Base-by-base conservation (phyloP, 106 monocot species). In the Acorus gramineus region DNA sequence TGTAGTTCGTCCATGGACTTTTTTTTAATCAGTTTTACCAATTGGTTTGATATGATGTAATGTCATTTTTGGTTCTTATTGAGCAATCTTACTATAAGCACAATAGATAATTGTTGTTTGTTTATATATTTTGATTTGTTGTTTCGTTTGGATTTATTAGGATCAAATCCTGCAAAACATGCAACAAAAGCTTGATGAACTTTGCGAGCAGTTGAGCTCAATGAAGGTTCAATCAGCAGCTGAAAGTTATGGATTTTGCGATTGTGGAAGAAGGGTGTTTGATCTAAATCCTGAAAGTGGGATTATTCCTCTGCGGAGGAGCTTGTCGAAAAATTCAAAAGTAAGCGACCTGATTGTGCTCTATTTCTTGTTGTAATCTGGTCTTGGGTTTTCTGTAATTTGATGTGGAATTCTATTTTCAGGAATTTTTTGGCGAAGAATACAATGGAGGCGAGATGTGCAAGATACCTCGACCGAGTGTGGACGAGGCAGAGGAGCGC, bases 141-240 rank as follows among this genome's bases (percentile, higher is more conserved):
- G 43, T 43, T 59, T 5, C 2, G 47, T 58, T 8, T 14, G 2
- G 3, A 43, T 54, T 28, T 42, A 67, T 49, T 70, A 91, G 96
- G 96, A 96, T 75, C 69, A 81, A 64, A 67, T 90, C 28, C 72
- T 96, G 44, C 68, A 57, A 14, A 54, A 66, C 57, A 96, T 96
- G 96, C 87, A 96, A 68, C 76, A 83, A 58, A 96, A 91, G 66
- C 81, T 91, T 55, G 87, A 96, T 28, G 68, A 83, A 59, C 65
- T 91, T 52, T 85, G 82, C n/a, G 77, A 82, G 28, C 80, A 85
- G 71, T 91, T 88, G 80, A 68, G 62, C 28, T 72, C 60, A 11
- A 8, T 79, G 13, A 78, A 78, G 44, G 75, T 73, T 61, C 64
- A 70, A 54, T 56, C 64, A 3, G 44, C 46, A 28, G 28, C 28